Evolutionary conservation across 495 filamentous ascomycete species (phyloP).

Genomic region (Aspergillus hancockii): DNA sequence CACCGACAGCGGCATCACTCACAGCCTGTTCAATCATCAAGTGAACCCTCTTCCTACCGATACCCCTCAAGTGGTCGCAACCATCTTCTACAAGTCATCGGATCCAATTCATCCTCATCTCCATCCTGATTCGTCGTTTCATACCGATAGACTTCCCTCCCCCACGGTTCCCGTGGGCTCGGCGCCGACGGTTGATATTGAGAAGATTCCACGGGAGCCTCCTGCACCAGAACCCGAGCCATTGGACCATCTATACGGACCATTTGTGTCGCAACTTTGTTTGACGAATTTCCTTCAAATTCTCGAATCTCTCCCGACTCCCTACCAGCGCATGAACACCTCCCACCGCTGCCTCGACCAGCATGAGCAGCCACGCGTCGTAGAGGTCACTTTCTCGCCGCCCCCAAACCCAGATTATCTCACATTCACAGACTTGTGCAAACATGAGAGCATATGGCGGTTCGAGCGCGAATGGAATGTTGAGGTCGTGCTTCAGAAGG

Average conservation of each 20-base stretch:
- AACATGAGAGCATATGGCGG: conserved; percentile 76
- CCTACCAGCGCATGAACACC: conserved; percentile 58
- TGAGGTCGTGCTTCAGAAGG: conserved; percentile 71
- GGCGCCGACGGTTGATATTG: conserved; percentile 67
- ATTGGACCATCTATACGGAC: conserved; percentile 75
- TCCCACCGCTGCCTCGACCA: conserved; percentile 72
- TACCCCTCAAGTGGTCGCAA: conserved; percentile 45
- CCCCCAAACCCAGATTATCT: conserved; percentile 67
- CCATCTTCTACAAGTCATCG: conserved; percentile 49
- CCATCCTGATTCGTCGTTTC: conserved; percentile 39
- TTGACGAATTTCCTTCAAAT: conserved; percentile 80
- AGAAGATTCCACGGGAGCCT: conserved; percentile 71
- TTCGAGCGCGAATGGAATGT: conserved; percentile 88
- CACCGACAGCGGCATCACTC: conserved; percentile 46
- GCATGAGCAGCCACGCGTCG: conserved; percentile 60
- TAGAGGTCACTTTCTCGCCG: conserved; percentile 71
- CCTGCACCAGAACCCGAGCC: conserved; percentile 63
- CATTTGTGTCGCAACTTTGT: conserved; percentile 75
- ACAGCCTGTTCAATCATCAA: conserved; percentile 46
- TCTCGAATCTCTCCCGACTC: conserved; percentile 67
- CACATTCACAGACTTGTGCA: conserved; percentile 66
- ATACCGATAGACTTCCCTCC: conserved; percentile 33
- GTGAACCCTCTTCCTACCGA: conserved; percentile 37
- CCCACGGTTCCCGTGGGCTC: conserved; percentile 46
- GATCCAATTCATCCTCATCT: conserved; percentile 45